Percentiles rank a stretch among this genome's conserved stretches.
Conservation (phyloP, 805 yeast species). For the Metschnikowia matae region DNA sequence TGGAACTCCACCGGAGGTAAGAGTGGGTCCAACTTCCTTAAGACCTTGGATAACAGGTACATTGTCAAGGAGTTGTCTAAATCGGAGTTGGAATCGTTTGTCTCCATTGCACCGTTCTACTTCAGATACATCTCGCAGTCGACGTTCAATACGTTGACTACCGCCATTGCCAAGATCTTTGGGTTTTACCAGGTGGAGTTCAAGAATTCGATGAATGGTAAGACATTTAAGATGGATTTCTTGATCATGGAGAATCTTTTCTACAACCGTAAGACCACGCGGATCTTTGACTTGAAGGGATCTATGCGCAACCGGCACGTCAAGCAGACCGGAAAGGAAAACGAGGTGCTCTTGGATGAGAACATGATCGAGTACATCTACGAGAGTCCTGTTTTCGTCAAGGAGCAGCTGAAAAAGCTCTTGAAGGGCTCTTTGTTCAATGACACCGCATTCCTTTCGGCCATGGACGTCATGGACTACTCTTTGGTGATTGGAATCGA, state of each 20-base stretch:
- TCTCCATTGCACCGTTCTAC: constrained; percentile 92
- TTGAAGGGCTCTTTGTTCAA: constrained; percentile 89
- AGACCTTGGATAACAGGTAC: constrained; percentile 85
- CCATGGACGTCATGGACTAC: constrained; percentile 98
- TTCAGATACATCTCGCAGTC: constrained; percentile 96
- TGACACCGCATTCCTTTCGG: constrained; percentile 88
- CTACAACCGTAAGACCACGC: constrained; percentile 71
- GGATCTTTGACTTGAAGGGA: constrained; percentile 94
- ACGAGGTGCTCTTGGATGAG: constrained; percentile 92
- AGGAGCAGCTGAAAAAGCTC: constrained; percentile 85
- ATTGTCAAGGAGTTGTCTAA: constrained; percentile 86
- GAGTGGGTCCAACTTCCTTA: constrained; percentile 90
- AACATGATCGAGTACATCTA: constrained; percentile 98
- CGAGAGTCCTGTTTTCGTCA: constrained; percentile 90
- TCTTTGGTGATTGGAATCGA: constrained; percentile 93
- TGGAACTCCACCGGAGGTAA: constrained; percentile 98
- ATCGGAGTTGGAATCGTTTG: constrained; percentile 87
- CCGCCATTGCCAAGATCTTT: constrained; percentile 89
- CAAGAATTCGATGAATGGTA: constrained; percentile 70
- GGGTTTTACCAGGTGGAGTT: constrained; percentile 95
- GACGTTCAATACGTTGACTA: constrained; percentile 89
- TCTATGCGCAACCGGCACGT: constrained; percentile 98
- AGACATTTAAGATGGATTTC: constrained; percentile 79
- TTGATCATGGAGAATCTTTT: constrained; percentile 94
- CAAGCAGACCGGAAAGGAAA: constrained; percentile 90